Percentiles rank a stretch among this genome's conserved stretches.
Conservation (phyloP, 345 rosid species). For the Streptanthus diversifolius region DNA sequence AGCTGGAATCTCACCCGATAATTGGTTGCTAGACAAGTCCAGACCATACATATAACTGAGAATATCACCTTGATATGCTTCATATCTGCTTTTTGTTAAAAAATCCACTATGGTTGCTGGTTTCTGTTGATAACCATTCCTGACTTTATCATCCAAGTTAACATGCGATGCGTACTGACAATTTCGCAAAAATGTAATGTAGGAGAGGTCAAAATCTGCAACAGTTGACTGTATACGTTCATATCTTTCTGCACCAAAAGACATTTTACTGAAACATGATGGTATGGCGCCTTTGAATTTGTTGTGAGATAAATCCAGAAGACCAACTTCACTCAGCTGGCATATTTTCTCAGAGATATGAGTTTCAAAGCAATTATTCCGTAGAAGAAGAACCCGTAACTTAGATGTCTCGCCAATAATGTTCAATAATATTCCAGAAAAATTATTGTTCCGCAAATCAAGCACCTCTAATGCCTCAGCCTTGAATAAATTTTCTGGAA, state of each 20-base stretch:
- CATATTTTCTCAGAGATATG: constrained; percentile 38
- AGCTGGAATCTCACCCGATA: constrained; percentile 54
- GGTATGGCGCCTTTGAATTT: constrained; percentile 16
- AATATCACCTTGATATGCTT: constrained; percentile 26
- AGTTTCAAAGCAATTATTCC: constrained; percentile 49
- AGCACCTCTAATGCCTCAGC: constrained; percentile 44
- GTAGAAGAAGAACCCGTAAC: constrained; percentile 59
- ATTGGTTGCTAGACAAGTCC: constrained; percentile 53
- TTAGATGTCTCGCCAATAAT: constrained; percentile 49
- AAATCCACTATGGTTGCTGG: constrained; percentile 15
- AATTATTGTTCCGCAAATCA: constrained; percentile 50
- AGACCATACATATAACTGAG: constrained; percentile 39
- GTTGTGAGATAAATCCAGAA: constrained; percentile 28
- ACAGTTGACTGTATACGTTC: background rate
- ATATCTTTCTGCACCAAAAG: background rate
- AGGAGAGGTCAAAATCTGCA: constrained; percentile 3
- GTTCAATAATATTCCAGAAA: constrained; percentile 44
- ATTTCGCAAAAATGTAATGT: background rate
- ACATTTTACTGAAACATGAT: constrained; percentile 14
- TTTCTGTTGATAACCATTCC: background rate
- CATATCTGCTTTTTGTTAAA: constrained; percentile 14
- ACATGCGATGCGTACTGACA: constrained; percentile 5
- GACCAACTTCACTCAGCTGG: constrained; percentile 8
- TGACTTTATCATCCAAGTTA: background rate
- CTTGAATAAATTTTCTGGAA: constrained; percentile 41